Evolutionary conservation across 2,329 filamentous ascomycete species (phyloP).

Genomic region (Aspergillus sp.): DNA sequence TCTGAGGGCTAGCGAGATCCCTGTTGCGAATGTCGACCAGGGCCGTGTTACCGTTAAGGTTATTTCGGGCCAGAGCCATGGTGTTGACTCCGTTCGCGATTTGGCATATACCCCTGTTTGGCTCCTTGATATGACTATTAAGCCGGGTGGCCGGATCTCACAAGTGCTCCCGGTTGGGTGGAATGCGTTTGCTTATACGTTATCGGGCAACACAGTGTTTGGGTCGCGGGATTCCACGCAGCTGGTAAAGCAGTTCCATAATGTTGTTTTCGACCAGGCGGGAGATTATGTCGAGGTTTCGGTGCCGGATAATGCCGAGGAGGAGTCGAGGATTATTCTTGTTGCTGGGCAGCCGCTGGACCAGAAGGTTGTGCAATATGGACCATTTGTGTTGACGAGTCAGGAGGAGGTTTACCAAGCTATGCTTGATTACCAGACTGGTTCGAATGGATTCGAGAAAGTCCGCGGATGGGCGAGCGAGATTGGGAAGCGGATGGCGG

Average conservation of each 20-base stretch:
- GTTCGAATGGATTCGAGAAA: constrained; percentile 76
- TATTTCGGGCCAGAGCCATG: constrained; percentile 81
- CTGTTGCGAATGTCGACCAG: constrained; percentile 67
- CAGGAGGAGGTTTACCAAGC: constrained; percentile 74
- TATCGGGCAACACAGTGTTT: constrained; percentile 71
- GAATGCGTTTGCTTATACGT: constrained; percentile 86
- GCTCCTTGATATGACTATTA: constrained; percentile 79
- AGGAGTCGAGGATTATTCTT: constrained; percentile 57
- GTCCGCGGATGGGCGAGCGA: constrained; percentile 78
- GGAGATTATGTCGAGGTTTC: constrained; percentile 74
- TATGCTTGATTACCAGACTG: constrained; percentile 70
- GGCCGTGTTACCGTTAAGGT: constrained; percentile 80
- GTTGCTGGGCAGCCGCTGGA: constrained; percentile 78
- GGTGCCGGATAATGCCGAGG: constrained; percentile 65
- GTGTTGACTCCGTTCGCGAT: constrained; percentile 83
- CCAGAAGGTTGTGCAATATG: constrained; percentile 79
- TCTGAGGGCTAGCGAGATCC: constrained; percentile 75
- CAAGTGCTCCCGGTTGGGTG: constrained; percentile 77
- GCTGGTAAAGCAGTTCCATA: constrained; percentile 65
- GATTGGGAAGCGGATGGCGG: constrained; percentile 75
- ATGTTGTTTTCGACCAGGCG: constrained; percentile 79
- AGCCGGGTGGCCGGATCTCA: constrained; percentile 73
- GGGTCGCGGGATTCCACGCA: constrained; percentile 45
- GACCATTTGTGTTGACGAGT: constrained; percentile 75
- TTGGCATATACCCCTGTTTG: constrained; percentile 97